Evolutionary conservation across 139 green algal species (phyloP).

Genomic region (Micractinium sp.): DNA sequence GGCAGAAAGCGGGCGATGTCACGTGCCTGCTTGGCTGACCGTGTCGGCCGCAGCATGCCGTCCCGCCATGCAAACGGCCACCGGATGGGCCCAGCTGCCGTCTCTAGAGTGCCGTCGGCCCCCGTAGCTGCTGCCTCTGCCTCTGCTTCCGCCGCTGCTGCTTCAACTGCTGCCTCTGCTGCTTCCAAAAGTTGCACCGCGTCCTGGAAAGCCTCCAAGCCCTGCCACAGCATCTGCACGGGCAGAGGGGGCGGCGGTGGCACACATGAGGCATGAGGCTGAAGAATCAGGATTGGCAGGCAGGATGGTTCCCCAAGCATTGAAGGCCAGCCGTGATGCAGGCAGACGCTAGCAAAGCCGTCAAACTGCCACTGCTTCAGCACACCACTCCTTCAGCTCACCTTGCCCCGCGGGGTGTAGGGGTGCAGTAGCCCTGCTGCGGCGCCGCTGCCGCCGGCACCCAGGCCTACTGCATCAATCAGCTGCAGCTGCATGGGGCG

Average conservation of each 20-base stretch:
- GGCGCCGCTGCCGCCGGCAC: conserved; percentile 82
- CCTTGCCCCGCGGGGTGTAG: conserved; percentile 80
- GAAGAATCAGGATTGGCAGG: not conserved
- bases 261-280: not conserved
- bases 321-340: not conserved
- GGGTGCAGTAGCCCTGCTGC: conserved; percentile 93
- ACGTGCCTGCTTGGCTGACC: conserved; percentile 54
- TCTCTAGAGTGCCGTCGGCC: not conserved
- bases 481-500: conserved; percentile 67
- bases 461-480: conserved; percentile 83
- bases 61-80: conserved; percentile 52
- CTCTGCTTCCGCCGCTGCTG: not conserved
- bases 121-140: not conserved
- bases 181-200: conserved; percentile 57
- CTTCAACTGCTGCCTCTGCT: conserved; percentile 41
- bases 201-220: conserved; percentile 52
- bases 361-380: not conserved
- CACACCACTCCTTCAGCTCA: conserved; percentile 13
- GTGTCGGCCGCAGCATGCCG: conserved; percentile 59
- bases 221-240: conserved; percentile 65
- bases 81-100: not conserved
- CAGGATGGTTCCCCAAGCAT: not conserved
- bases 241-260: not conserved
- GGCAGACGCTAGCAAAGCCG: not conserved
- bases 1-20: conserved; percentile 47